Conservation (phyloP, 768 basidiomycete species). For the Lactifluus echinatus region DNA sequence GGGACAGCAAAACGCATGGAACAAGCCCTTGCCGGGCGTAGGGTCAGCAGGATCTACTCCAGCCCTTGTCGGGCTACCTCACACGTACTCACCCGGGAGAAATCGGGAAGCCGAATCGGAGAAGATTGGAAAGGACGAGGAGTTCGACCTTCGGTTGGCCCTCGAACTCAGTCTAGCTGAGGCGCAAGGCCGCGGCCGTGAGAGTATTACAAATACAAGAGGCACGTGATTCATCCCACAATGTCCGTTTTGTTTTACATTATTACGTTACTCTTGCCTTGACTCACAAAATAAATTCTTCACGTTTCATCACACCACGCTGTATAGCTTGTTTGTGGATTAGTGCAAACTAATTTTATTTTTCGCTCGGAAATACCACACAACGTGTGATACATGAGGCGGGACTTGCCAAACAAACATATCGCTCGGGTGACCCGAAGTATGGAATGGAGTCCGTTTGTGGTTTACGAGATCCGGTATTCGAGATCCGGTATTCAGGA, state of each 20-base stretch:
- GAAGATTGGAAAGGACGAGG: conserved; percentile 11
- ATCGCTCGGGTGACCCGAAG: background rate
- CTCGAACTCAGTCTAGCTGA: conserved; percentile 20
- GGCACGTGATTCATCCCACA: conserved; percentile 1
- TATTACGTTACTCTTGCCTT: background rate
- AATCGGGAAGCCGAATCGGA: conserved; percentile 6
- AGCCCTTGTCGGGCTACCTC: background rate
- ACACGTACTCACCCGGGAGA: background rate
- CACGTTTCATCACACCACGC: background rate
- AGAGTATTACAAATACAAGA: background rate
- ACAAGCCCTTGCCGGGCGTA: conserved; percentile 23
- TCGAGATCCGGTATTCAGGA: conserved; percentile 4
- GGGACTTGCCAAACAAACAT: background rate
- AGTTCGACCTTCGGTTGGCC: conserved; percentile 18
- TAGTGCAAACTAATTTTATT: background rate
- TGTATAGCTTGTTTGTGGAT: background rate
- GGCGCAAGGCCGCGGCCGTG: conserved; percentile 13
- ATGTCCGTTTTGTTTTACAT: background rate
- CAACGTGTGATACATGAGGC: conserved; percentile 13
- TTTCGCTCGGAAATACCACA: background rate
- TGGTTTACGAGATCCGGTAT: conserved; percentile 1
- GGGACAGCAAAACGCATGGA: conserved; percentile 28
- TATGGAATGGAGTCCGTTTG: background rate
- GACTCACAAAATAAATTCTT: background rate
- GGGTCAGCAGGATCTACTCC: conserved; percentile 14